These are phyloP conservation scores for Globisporangium orthogonon DNA, from an alignment of 352 stramenopile species.

Conservation along the genomic window DNA sequence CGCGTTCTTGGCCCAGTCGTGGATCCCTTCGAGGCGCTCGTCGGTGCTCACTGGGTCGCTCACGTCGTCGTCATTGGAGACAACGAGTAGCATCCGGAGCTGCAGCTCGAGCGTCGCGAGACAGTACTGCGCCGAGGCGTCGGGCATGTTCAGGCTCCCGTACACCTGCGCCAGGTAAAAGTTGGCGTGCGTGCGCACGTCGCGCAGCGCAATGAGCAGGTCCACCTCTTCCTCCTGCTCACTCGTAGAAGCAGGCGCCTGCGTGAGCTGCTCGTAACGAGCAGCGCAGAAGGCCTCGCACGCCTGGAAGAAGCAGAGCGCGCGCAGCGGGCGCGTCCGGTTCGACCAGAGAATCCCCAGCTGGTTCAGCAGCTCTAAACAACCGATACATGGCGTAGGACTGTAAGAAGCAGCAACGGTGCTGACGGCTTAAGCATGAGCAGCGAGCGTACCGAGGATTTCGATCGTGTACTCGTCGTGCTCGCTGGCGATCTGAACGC, in stretches of 20 bases:
- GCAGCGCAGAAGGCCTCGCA: conserved; percentile 18
- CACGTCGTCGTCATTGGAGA: conserved; percentile 1
- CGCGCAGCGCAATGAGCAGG: background rate
- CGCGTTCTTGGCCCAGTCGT: conserved; percentile 54
- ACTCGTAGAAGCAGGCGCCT: background rate
- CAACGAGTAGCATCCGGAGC: conserved; percentile 15
- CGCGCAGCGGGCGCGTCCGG: conserved; percentile 29
- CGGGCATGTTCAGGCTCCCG: conserved; percentile 32
- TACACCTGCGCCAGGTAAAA: conserved; percentile 78
- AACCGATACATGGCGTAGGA: background rate
- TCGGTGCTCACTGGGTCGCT: background rate
- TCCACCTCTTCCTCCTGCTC: conserved; percentile 7
- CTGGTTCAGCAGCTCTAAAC: conserved; percentile 44
- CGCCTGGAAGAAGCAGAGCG: conserved; percentile 53
- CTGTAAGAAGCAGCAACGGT: too few relatives aligned
- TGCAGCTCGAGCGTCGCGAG: conserved; percentile 61
- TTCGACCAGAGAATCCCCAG: conserved; percentile 68
- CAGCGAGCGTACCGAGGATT: background rate
- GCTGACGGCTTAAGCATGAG: too few relatives aligned
- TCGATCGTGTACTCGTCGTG: background rate
- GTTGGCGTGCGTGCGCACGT: conserved; percentile 37
- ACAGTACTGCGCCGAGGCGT: conserved; percentile 54
- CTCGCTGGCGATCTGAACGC: background rate
- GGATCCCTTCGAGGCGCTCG: conserved; percentile 16
- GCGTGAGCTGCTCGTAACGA: background rate